These are phyloP conservation scores for Parachaetomium inaequale DNA, from an alignment of 495 filamentous ascomycete genomes.

Conservation along the genomic window DNA sequence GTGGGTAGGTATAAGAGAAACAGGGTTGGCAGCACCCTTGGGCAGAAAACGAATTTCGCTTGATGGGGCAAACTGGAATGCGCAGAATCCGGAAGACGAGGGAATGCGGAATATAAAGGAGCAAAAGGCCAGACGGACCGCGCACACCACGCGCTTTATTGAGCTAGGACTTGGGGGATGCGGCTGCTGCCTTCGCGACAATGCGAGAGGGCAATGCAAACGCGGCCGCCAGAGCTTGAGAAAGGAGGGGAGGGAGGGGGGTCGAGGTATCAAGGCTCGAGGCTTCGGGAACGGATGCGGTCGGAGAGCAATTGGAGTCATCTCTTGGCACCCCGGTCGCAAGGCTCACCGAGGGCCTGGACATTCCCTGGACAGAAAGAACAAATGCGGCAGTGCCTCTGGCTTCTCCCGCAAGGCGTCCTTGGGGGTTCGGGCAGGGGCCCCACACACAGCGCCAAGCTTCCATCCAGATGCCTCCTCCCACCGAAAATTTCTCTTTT, in stretches of 20 bases:
- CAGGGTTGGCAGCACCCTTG: slow-evolving; percentile 15
- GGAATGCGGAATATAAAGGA: slow-evolving; percentile 10
- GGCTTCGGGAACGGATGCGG: not conserved
- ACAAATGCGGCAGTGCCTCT: slow-evolving; percentile 1
- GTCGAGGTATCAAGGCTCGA: not conserved
- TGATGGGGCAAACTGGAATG: slow-evolving; percentile 8
- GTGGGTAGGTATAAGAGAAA: slow-evolving; percentile 19
- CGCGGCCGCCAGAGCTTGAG: slow-evolving; percentile 1
- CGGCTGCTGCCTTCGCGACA: slow-evolving; percentile 30
- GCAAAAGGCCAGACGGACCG: not conserved
- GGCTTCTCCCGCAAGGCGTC: slow-evolving; percentile 24
- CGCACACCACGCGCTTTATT: not conserved
- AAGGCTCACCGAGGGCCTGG: slow-evolving; percentile 23
- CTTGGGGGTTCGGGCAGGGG: not conserved
- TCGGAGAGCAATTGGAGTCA: slow-evolving; percentile 10
- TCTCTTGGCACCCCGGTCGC: slow-evolving; percentile 11
- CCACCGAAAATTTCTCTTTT: slow-evolving; percentile 26
- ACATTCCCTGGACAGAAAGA: not conserved
- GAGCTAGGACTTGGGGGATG: slow-evolving; percentile 2
- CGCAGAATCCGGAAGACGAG: slow-evolving; percentile 1
- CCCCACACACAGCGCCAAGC: slow-evolving; percentile 14
- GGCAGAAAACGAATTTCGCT: slow-evolving; percentile 29
- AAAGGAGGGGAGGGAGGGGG: not conserved
- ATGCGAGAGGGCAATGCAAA: slow-evolving; percentile 10
- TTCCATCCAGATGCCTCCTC: slow-evolving; percentile 22